Percentiles rank a stretch among this genome's conserved stretches.
phyloP scores from a whole-genome alignment of 202 grass and related monocot genomes.

The Cymbopogon flexuosus region DNA sequence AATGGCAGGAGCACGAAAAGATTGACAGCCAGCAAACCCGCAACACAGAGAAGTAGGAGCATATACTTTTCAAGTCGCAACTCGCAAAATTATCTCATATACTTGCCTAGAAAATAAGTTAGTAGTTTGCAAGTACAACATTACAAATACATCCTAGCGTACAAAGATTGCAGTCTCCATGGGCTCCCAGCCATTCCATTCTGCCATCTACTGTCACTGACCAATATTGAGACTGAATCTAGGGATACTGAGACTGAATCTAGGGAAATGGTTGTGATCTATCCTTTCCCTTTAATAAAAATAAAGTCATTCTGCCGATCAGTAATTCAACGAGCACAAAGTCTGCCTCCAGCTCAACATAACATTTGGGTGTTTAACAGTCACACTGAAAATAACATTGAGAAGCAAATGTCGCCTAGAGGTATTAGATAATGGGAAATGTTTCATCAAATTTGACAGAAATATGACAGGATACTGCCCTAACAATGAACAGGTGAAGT shows the following conservation, averaged over 20 bases:
- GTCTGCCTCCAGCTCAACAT: neutral
- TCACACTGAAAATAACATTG: neutral
- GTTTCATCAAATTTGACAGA: neutral
- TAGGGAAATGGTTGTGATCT: neutral
- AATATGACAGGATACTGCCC: neutral
- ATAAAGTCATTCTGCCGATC: neutral
- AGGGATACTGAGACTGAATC: neutral
- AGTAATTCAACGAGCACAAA: neutral
- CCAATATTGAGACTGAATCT: neutral
- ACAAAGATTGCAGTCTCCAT: constrained; percentile 4
- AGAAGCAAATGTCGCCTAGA: neutral
- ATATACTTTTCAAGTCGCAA: neutral
- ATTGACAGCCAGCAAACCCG: neutral
- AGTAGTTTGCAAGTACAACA: constrained; percentile 6
- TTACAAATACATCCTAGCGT: constrained; percentile 12
- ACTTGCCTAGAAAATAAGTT: neutral
- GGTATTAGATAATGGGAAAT: neutral
- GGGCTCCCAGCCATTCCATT: neutral
- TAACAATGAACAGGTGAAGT: neutral
- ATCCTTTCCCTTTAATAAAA: neutral
- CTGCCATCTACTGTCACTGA: neutral
- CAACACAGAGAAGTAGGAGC: neutral
- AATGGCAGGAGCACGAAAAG: neutral
- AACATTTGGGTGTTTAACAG: neutral
- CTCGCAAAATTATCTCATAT: neutral